Conservation (phyloP, 2,329 filamentous ascomycete genomes). For the Emmonsiellopsis sp. region DNA sequence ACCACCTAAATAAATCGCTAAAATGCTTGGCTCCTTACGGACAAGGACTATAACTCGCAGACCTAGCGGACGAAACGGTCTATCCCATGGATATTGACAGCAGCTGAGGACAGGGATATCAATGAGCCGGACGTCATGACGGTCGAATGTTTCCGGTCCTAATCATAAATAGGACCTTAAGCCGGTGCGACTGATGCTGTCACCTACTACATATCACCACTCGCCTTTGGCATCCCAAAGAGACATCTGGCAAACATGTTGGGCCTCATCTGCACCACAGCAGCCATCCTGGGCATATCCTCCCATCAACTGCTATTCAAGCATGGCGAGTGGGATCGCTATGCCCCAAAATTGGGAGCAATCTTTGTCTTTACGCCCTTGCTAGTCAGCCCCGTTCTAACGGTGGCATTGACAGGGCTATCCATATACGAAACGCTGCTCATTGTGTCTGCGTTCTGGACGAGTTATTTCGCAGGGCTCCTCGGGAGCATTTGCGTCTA, state of each 20-base stretch:
- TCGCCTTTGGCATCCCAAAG: too few relatives aligned
- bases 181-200: too few relatives aligned
- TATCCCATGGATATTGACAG: too few relatives aligned
- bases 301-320: not conserved
- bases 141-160: too few relatives aligned
- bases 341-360: not conserved
- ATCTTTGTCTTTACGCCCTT: not conserved
- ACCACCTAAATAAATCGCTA: too few relatives aligned
- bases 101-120: too few relatives aligned
- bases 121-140: too few relatives aligned
- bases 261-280: not conserved
- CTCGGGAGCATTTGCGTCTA: conserved; percentile 17
- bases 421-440: not conserved
- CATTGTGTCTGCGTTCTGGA: not conserved
- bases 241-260: not conserved
- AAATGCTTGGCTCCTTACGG: too few relatives aligned
- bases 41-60: too few relatives aligned
- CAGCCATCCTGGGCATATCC: not conserved
- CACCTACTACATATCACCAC: too few relatives aligned
- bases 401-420: not conserved
- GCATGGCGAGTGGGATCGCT: not conserved
- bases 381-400: not conserved
- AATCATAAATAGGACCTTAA: too few relatives aligned
- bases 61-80: too few relatives aligned
- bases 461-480: not conserved